Percentiles rank a stretch among this genome's conserved stretches.
Evolutionary conservation across 164 flowering plant genomes (phyloP).

Genomic region (Malania oleifera): DNA sequence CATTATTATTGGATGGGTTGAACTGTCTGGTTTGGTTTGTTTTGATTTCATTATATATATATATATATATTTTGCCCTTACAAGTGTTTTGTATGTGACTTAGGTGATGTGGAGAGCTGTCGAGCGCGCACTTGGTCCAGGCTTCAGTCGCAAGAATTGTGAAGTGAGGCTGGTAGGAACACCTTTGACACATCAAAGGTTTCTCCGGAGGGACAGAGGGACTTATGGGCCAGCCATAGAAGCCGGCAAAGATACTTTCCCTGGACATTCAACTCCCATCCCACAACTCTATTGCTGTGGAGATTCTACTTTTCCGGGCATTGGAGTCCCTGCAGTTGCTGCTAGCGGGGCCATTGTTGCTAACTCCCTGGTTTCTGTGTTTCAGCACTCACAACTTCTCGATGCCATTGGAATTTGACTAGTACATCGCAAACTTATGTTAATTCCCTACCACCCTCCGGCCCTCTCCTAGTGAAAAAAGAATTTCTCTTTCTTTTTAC

Average conservation of each 20-base stretch:
- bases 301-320: slow-evolving; percentile 94
- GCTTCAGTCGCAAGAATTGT: slow-evolving; percentile 76
- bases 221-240: slow-evolving; percentile 92
- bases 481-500: too few relatives aligned
- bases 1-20: too few relatives aligned
- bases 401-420: slow-evolving; percentile 71
- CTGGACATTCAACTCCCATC: slow-evolving; percentile 88
- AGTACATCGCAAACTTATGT: too few relatives aligned
- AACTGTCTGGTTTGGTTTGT: too few relatives aligned
- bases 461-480: too few relatives aligned
- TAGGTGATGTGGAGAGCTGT: slow-evolving; percentile 97
- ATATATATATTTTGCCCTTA: too few relatives aligned
- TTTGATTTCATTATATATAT: too few relatives aligned
- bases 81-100: not conserved
- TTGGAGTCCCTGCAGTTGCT: slow-evolving; percentile 97
- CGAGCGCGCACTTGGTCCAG: slow-evolving; percentile 81
- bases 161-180: slow-evolving; percentile 90
- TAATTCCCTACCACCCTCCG: too few relatives aligned
- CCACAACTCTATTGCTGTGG: slow-evolving; percentile 83
- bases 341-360: slow-evolving; percentile 99
- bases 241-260: slow-evolving; percentile 75
- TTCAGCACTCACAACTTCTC: slow-evolving; percentile 78
- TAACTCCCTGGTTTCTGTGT: slow-evolving; percentile 80
- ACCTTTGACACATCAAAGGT: slow-evolving; percentile 85
- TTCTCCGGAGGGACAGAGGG: slow-evolving; percentile 82